phyloP scores from a whole-genome alignment of 2,329 filamentous ascomycete species.

The Alternaria incomplexa region DNA sequence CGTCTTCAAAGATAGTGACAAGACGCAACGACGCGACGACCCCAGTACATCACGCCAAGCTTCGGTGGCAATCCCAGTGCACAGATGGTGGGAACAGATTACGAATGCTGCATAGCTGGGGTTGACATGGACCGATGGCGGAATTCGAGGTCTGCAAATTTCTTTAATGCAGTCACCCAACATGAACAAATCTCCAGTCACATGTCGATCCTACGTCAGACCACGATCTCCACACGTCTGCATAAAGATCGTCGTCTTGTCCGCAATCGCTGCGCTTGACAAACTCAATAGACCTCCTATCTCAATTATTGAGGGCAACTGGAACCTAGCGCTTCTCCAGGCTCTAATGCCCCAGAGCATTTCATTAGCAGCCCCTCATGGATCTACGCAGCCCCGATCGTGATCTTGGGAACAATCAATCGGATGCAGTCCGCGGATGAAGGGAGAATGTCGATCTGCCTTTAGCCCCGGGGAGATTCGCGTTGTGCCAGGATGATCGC shows the following conservation, averaged over 20 bases:
- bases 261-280: background rate
- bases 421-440: slow-evolving; percentile 1
- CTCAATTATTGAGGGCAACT: background rate
- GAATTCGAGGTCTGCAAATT: background rate
- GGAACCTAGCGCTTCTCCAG: background rate
- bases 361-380: background rate
- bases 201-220: slow-evolving; percentile 1
- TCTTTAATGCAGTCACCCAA: background rate
- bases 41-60: slow-evolving; percentile 7
- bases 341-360: background rate
- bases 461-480: slow-evolving; percentile 3
- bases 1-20: background rate
- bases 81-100: slow-evolving; percentile 8
- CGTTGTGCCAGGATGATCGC: slow-evolving; percentile 2
- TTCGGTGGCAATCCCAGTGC: slow-evolving; percentile 3
- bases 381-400: slow-evolving; percentile 3
- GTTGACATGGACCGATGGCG: background rate
- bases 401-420: background rate
- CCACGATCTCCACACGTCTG: background rate
- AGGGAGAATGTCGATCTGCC: slow-evolving; percentile 8
- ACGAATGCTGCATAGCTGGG: slow-evolving; percentile 7
- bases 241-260: background rate
- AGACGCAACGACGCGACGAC: background rate
- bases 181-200: background rate
- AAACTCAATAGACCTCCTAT: background rate